phyloP scores from a whole-genome alignment of 441 rosid genomes.

The Arabidopsis hybrid region DNA sequence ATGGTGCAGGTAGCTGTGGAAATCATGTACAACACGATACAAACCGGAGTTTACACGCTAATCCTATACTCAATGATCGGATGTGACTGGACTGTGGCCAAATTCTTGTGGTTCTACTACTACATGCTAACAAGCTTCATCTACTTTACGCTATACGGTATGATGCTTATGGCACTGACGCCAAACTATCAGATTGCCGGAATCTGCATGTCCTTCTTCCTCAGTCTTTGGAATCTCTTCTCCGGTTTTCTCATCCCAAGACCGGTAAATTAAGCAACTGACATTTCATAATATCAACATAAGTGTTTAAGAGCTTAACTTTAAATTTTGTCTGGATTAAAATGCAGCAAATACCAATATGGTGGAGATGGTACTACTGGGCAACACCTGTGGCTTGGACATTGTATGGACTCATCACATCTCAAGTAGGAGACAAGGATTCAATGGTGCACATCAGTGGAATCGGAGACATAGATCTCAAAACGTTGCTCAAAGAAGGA shows the following conservation, averaged over 20 bases:
- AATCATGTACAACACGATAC: constrained; percentile 63
- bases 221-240: constrained; percentile 86
- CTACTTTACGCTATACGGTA: constrained; percentile 80
- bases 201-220: constrained; percentile 75
- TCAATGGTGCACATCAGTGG: constrained; percentile 51
- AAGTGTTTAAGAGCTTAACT: neutral
- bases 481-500: constrained; percentile 51
- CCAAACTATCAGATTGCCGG: constrained; percentile 75
- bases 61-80: constrained; percentile 82
- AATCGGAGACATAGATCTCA: constrained; percentile 33
- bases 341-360: constrained; percentile 67
- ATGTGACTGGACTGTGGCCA: constrained; percentile 59
- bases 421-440: constrained; percentile 74
- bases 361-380: constrained; percentile 99
- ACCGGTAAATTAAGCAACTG: constrained; percentile 44
- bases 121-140: constrained; percentile 58
- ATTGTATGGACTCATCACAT: constrained; percentile 75
- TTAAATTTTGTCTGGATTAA: neutral
- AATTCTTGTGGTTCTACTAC: constrained; percentile 77
- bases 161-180: constrained; percentile 82
- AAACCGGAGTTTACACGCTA: constrained; percentile 55
- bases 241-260: constrained; percentile 77
- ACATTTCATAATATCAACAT: neutral
- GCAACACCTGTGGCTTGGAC: constrained; percentile 86
- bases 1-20: constrained; percentile 73